phyloP scores from a whole-genome alignment of 1,284 basidiomycete species.

The Stygiomarasmius scandens region DNA sequence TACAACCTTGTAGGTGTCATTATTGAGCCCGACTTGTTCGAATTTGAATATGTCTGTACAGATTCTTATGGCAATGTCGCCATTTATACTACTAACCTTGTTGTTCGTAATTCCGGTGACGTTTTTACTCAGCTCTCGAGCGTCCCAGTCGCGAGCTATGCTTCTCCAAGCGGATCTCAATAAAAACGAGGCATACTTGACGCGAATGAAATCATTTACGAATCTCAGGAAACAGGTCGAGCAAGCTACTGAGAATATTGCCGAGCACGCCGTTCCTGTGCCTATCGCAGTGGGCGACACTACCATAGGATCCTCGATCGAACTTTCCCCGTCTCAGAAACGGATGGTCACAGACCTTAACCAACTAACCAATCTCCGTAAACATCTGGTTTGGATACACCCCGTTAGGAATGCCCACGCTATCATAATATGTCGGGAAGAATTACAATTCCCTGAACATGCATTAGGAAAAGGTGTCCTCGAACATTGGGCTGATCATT shows the following conservation, averaged over 20 bases:
- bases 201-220: conserved; percentile 37
- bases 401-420: conserved; percentile 11
- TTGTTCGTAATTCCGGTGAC: conserved; percentile 46
- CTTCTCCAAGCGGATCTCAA: neutral
- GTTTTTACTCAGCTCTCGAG: conserved; percentile 42
- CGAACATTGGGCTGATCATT: conserved; percentile 14
- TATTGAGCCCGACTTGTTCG: neutral
- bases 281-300: too few species aligned
- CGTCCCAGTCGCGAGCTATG: conserved; percentile 28
- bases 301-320: neutral
- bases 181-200: conserved; percentile 39
- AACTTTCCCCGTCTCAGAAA: conserved; percentile 6
- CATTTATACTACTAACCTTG: conserved; percentile 35
- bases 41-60: neutral
- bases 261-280: conserved; percentile 18
- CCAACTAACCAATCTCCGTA: conserved; percentile 15
- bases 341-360: conserved; percentile 14
- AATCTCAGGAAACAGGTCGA: conserved; percentile 43
- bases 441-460: conserved; percentile 8
- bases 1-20: conserved; percentile 53
- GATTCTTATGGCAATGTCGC: conserved; percentile 6
- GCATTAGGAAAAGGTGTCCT: conserved; percentile 8
- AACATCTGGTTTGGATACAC: conserved; percentile 14
- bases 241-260: conserved; percentile 43
- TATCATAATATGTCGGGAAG: conserved; percentile 14